Base-by-base conservation (phyloP, 345 rosid species). In the Laguncularia racemosa region DNA sequence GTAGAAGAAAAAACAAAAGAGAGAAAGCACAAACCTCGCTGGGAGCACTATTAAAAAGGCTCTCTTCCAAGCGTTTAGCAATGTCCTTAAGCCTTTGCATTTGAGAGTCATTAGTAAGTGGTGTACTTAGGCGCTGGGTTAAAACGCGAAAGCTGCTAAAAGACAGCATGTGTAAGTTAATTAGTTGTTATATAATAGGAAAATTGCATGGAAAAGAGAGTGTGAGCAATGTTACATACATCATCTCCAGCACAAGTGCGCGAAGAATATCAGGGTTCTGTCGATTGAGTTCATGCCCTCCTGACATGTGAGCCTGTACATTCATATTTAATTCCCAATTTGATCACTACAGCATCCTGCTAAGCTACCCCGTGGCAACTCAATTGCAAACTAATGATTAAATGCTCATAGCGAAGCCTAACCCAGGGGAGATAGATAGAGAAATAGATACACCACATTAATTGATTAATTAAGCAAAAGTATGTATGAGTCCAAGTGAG, bases 31-130 rank as follows among this genome's bases (percentile, higher is more conserved):
- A 60, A 50, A 52, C n/a, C 54, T 19, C 16, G 17, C 50, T 38
- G 40, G 2, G 60, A 52, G 97, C 97, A 54, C 46, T 48, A 75
- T 72, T 89, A 66, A 80, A 85, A 21, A 93, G 69, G 55, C 97
- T 89, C 57, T 86, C 96, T 69, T 93, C 99, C 58, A 86, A 71
- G 68, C 97, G 91, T 72, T 69, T 89, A 44, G 85, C 83, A 53
- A 86, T 47, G 66, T 82, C 95, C 69, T 46, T 75, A 58, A 62
- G 68, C 73, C 49, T 93, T 44, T 60, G 59, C 62, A 72, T 74
- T 68, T 76, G 73, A 58, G 63, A 45, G 13, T 84, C 88, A 62
- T 60, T 69, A 57, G 79, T 55, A 28, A 78, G 68, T 50, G 70
- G 73, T 74, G 28, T 65, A 55, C 59, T 81, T 83, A 66, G 84